Conservation (phyloP, 805 yeast species). For the Saccharomyces eubayanus region DNA sequence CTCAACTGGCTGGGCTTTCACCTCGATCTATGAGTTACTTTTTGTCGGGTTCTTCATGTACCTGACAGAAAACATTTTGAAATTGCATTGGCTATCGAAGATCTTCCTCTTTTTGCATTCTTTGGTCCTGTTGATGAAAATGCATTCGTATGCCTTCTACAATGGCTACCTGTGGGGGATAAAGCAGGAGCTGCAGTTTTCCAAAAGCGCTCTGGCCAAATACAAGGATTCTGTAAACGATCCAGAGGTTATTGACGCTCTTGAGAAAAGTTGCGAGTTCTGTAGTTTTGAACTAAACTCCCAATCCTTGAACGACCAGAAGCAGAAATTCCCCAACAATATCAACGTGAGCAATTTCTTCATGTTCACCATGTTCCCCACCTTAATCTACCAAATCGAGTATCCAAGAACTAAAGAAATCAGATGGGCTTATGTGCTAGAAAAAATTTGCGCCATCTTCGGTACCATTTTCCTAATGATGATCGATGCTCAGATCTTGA, state of each 20-base stretch:
- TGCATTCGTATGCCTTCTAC: constrained; percentile 86
- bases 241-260: constrained; percentile 25
- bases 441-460: constrained; percentile 66
- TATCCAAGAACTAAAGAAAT: constrained; percentile 66
- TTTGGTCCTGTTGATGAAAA: constrained; percentile 82
- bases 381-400: constrained; percentile 68
- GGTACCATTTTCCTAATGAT: constrained; percentile 80
- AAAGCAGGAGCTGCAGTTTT: constrained; percentile 42
- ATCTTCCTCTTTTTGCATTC: constrained; percentile 79
- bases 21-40: constrained; percentile 46
- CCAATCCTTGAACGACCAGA: constrained; percentile 35
- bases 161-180: constrained; percentile 81
- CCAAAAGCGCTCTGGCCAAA: constrained; percentile 37
- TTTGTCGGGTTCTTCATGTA: constrained; percentile 47
- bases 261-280: constrained; percentile 47
- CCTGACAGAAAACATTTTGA: constrained; percentile 42
- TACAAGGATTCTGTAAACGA: constrained; percentile 24
- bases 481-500: constrained; percentile 59
- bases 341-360: constrained; percentile 60
- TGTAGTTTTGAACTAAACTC: constrained; percentile 61
- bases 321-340: constrained; percentile 53
- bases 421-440: constrained; percentile 54
- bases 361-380: constrained; percentile 79
- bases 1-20: constrained; percentile 53
- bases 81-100: constrained; percentile 82